A percentile compares a stretch with the other conserved stretches of the same genome.
Conservation (phyloP, 1,139 yeast species). For the Scheffersomyces parashehatae region DNA sequence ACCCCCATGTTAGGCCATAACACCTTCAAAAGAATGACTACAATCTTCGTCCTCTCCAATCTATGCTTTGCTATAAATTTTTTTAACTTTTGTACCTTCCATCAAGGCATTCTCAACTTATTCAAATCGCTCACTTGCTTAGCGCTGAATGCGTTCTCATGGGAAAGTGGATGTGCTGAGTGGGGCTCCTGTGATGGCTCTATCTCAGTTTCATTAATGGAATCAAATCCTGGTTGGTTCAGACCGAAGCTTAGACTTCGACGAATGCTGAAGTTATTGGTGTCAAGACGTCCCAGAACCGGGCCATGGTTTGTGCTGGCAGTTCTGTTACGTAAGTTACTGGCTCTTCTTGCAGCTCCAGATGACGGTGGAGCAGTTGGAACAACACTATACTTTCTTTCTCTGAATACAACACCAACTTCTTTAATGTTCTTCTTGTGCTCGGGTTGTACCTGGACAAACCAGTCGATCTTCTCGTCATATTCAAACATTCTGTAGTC, state of each 20-base stretch:
- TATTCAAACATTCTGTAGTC: conserved; percentile 89
- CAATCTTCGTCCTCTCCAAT: too few relatives aligned
- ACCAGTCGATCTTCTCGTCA: conserved; percentile 77
- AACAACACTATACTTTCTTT: conserved; percentile 67
- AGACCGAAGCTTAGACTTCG: conserved; percentile 17
- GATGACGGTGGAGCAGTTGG: conserved; percentile 67
- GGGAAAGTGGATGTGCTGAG: not conserved
- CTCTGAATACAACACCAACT: conserved; percentile 65
- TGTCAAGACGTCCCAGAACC: not conserved
- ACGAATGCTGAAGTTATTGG: conserved; percentile 11
- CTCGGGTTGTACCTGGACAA: conserved; percentile 70
- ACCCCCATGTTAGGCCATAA: too few relatives aligned
- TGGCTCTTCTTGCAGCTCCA: not conserved
- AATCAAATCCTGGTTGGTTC: conserved; percentile 6
- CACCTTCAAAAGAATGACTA: too few relatives aligned
- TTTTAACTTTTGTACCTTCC: not conserved
- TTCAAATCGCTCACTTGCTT: conserved; percentile 23
- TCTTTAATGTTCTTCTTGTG: conserved; percentile 61
- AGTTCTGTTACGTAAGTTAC: not conserved
- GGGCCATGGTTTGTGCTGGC: conserved; percentile 2
- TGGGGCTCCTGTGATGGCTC: not conserved
- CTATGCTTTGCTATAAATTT: too few relatives aligned
- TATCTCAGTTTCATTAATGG: not conserved
- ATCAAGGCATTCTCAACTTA: conserved; percentile 19
- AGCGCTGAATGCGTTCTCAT: conserved; percentile 13